These are phyloP conservation scores for Colletotrichum sublineola DNA, from an alignment of 2,329 filamentous ascomycete genomes.

Conservation along the genomic window DNA sequence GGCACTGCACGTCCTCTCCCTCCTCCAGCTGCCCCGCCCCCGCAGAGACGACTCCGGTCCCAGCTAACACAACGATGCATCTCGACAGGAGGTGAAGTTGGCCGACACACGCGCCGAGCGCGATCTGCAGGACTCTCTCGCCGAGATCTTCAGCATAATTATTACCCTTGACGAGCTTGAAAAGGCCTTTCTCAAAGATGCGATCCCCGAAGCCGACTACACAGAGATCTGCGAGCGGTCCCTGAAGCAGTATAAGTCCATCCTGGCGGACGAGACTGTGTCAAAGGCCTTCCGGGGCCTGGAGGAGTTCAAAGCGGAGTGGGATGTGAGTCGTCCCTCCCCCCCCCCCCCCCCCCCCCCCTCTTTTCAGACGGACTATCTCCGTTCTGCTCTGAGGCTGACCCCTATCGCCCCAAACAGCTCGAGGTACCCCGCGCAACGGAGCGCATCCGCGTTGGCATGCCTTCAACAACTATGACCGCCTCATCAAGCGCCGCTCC, in stretches of 20 bases:
- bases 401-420: constrained; percentile 58
- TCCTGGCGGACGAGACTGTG: constrained; percentile 91
- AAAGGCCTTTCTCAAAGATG: constrained; percentile 96
- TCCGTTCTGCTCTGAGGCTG: background rate
- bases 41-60: constrained; percentile 65
- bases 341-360: background rate
- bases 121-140: constrained; percentile 94
- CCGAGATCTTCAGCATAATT: constrained; percentile 98
- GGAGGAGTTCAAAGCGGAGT: constrained; percentile 90
- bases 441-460: constrained; percentile 90
- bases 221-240: constrained; percentile 95
- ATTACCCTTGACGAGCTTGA: constrained; percentile 95
- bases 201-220: constrained; percentile 90
- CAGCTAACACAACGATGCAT: constrained; percentile 38
- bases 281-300: constrained; percentile 87
- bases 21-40: constrained; percentile 23
- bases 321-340: constrained; percentile 76
- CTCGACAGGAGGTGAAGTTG: constrained; percentile 87
- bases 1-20: background rate
- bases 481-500: constrained; percentile 62
- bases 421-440: constrained; percentile 95
- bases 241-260: constrained; percentile 96
- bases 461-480: constrained; percentile 84
- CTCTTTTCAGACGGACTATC: background rate
- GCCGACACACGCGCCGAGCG: constrained; percentile 88